These are phyloP conservation scores for Cystobasidium pallidum DNA, from an alignment of 1,284 basidiomycete genomes.

Conservation along the genomic window DNA sequence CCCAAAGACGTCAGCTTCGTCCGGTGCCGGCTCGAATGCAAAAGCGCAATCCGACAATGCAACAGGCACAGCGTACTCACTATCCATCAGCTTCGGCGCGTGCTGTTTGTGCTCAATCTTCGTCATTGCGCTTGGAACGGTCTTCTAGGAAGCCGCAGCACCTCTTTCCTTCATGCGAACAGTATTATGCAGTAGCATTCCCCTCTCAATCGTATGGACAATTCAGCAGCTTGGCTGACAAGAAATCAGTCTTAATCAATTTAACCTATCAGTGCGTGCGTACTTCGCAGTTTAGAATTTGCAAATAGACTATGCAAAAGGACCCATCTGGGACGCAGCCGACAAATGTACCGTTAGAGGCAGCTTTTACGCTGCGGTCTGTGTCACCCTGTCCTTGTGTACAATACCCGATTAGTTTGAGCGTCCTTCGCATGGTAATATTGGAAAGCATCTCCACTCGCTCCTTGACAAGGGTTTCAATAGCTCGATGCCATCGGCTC, in stretches of 20 bases:
- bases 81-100: neutral
- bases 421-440: neutral
- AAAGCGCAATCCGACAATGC: conserved; percentile 1
- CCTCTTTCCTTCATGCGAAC: neutral
- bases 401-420: no score
- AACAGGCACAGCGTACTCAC: neutral
- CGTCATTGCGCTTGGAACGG: neutral
- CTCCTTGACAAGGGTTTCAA: no score
- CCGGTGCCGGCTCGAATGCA: conserved; percentile 16
- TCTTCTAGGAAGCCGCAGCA: neutral
- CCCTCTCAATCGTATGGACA: neutral
- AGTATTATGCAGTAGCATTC: neutral
- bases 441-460: no score
- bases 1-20: neutral
- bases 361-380: no score
- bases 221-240: neutral
- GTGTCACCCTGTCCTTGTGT: no score
- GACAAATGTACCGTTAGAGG: no score
- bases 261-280: neutral
- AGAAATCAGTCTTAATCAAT: neutral
- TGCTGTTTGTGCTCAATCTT: neutral
- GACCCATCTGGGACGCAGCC: no score
- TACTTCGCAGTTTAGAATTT: neutral
- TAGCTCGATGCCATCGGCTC: no score
- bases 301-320: neutral